phyloP scores from a whole-genome alignment of 345 rosid species.

The Brassica incana region DNA sequence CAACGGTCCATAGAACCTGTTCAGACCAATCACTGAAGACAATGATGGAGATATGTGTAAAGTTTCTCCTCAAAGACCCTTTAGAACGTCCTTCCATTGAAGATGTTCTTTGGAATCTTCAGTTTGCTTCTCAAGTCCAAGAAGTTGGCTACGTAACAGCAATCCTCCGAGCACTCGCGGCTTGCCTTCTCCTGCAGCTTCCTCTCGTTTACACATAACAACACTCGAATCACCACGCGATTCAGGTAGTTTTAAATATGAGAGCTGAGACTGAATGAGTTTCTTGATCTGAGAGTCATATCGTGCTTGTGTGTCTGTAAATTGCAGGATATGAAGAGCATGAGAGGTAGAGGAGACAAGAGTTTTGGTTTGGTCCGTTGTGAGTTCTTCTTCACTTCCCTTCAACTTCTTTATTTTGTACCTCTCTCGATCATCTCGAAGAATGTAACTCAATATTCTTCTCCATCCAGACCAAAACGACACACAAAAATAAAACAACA shows the following conservation, averaged over 20 bases:
- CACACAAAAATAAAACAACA: too few relatives aligned
- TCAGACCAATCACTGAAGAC: conserved; percentile 82
- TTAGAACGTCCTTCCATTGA: conserved; percentile 76
- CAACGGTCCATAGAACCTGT: conserved; percentile 54
- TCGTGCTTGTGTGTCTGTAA: conserved; percentile 18
- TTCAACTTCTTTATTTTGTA: too few relatives aligned
- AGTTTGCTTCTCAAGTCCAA: conserved; percentile 88
- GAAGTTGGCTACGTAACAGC: conserved; percentile 41
- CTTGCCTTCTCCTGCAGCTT: conserved; percentile 34
- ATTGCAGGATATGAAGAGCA: conserved; percentile 40
- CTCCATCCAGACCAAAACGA: too few relatives aligned
- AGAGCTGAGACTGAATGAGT: neutral
- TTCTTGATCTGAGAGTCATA: conserved; percentile 8
- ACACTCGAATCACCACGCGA: conserved; percentile 38
- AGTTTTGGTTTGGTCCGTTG: conserved; percentile 25
- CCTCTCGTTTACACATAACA: conserved; percentile 38
- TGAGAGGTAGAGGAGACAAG: conserved; percentile 34
- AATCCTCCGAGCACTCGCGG: conserved; percentile 31
- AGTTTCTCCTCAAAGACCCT: conserved; percentile 67
- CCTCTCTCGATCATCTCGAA: too few relatives aligned
- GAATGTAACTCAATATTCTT: too few relatives aligned
- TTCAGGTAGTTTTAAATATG: conserved; percentile 29
- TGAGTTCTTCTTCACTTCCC: neutral
- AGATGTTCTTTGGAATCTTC: conserved; percentile 92
- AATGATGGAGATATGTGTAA: conserved; percentile 69